Evolutionary conservation across 2,329 filamentous ascomycete species (phyloP).

Genomic region (Canariomyces notabilis): DNA sequence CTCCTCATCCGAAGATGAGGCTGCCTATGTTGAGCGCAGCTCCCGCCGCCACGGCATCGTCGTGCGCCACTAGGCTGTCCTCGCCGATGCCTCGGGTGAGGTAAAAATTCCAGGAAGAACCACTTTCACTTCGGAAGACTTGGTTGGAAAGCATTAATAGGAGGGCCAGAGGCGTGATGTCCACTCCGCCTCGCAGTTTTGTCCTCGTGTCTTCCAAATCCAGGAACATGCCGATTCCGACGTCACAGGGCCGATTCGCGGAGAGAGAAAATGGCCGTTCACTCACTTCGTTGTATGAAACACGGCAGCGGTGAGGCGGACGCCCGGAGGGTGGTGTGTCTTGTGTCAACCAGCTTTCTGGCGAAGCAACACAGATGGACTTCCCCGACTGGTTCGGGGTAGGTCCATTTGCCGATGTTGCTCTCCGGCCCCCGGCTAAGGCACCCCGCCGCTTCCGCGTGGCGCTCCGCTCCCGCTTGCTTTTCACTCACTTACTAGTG

Average conservation of each 20-base stretch:
- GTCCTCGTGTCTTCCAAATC: not conserved
- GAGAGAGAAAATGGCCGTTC: slow-evolving; percentile 5
- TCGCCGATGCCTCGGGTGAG: slow-evolving; percentile 25
- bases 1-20: slow-evolving; percentile 61
- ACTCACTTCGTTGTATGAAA: slow-evolving; percentile 15
- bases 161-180: slow-evolving; percentile 5
- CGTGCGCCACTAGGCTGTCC: slow-evolving; percentile 37
- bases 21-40: slow-evolving; percentile 50
- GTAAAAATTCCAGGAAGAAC: slow-evolving; percentile 25
- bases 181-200: not conserved
- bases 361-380: not conserved
- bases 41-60: slow-evolving; percentile 62
- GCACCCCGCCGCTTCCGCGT: not conserved
- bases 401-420: not conserved
- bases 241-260: slow-evolving; percentile 8
- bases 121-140: slow-evolving; percentile 1
- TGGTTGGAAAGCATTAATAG: slow-evolving; percentile 4
- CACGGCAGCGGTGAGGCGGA: slow-evolving; percentile 2
- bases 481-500: slow-evolving; percentile 24
- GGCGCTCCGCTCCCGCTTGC: not conserved
- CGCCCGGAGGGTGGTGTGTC: not conserved
- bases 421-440: not conserved
- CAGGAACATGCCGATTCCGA: slow-evolving; percentile 7
- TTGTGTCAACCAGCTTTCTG: not conserved
- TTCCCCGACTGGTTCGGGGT: slow-evolving; percentile 26